Base-by-base conservation (phyloP, 345 rosid genomes). In the Pseudoturritis turrita region DNA sequence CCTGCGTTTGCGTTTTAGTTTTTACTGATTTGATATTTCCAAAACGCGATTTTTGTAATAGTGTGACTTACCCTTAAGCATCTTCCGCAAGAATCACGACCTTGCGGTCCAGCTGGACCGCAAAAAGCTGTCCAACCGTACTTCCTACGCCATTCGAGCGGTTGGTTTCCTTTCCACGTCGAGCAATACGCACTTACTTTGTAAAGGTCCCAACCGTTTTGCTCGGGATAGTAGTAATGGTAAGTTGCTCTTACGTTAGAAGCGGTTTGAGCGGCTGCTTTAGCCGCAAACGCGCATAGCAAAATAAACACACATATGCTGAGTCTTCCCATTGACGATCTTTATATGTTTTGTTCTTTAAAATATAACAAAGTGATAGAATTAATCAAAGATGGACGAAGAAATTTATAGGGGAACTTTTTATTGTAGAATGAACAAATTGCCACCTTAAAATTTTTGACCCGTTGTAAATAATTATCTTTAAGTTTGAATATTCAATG, bases 81-180 rank as follows among this genome's bases (percentile, higher is more conserved):
- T 28, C 39, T 81, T 44, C 90, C 87, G 36, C 82, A 84, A 35
- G 90, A 45, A 26, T 69, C 81, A 37, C 72, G 86, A 10, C 87
- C 88, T 0, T 9, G 77, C 7, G 84, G 89, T 10, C 88, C 88
- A 3, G n/a, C 77, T 3, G 87, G 76, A 8, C 84, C 86, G 22
- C 90, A 84, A 19, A 83, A 86, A 60, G 86, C 90, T 0, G 90
- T 83, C 89, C 90, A 88, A 3, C 73, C 83, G 0, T 83, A 80
- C 51, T 76, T 78, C 31, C 31, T 54, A 69, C 86, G 82, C 93
- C 90, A 84, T 2, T 73, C 77, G 11, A 71, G 65, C 9, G 89
- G 84, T 80, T 74, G 77, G 63, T 36, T 43, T 4, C 82, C 87
- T 31, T 88, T 85, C 85, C 87, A 88, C 0, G 85, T 84, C 0